Evolutionary conservation across 2,329 filamentous ascomycete genomes (phyloP).

Genomic region (Tricladium varicosporioides): DNA sequence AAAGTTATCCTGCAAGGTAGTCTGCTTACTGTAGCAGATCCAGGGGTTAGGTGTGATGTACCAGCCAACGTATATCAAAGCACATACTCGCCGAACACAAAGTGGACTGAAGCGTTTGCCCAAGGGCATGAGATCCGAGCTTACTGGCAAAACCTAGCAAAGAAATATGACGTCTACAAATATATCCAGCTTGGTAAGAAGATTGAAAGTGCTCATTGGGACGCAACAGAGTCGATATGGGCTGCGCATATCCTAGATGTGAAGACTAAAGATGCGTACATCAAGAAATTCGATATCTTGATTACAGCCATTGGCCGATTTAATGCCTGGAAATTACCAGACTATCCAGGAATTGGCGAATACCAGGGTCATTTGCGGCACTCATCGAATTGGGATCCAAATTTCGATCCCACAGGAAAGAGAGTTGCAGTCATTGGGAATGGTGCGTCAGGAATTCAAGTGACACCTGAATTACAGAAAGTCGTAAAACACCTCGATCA

Average conservation of each 20-base stretch:
- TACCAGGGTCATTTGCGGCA: constrained; percentile 52
- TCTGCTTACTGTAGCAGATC: constrained; percentile 7
- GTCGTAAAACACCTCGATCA: constrained; percentile 19
- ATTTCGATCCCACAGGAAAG: constrained; percentile 46
- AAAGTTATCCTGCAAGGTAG: constrained; percentile 16
- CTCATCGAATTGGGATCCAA: constrained; percentile 58
- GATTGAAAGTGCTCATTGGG: constrained; percentile 58
- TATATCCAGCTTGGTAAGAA: constrained; percentile 53
- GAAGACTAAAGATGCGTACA: constrained; percentile 35
- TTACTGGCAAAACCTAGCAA: constrained; percentile 63
- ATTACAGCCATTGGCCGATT: constrained; percentile 65
- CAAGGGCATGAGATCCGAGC: constrained; percentile 64
- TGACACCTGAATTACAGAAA: constrained; percentile 44
- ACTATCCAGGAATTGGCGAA: constrained; percentile 55
- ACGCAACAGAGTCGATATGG: constrained; percentile 52
- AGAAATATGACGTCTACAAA: constrained; percentile 63
- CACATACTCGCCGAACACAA: constrained; percentile 63
- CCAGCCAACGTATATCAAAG: constrained; percentile 59
- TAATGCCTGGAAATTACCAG: constrained; percentile 62
- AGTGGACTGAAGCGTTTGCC: constrained; percentile 69
- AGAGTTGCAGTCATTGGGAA: constrained; percentile 50
- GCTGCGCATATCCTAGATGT: constrained; percentile 38
- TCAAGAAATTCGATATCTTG: constrained; percentile 56
- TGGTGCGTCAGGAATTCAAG: constrained; percentile 52
- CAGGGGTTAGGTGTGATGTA: constrained; percentile 25